Percentiles rank a stretch among this genome's conserved stretches.
phyloP scores from a whole-genome alignment of 331 rosid species.

The Ulmus americana region DNA sequence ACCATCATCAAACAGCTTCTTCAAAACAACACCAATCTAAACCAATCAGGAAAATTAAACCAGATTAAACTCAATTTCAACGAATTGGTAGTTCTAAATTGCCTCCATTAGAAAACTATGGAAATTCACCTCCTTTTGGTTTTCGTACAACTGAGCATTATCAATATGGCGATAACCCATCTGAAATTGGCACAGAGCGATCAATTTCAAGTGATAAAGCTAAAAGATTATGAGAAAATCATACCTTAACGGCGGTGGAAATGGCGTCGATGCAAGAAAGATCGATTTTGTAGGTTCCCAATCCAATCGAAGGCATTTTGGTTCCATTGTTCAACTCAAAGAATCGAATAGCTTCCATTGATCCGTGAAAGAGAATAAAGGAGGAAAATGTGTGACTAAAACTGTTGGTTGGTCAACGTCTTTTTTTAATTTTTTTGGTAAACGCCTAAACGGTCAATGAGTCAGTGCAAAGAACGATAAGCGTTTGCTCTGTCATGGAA shows the following conservation, averaged over 20 bases:
- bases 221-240: too few species aligned
- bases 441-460: too few species aligned
- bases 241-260: constrained; percentile 38
- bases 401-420: too few species aligned
- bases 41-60: neutral
- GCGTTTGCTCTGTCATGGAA: too few species aligned
- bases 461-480: too few species aligned
- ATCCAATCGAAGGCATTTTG: constrained; percentile 54
- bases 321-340: constrained; percentile 57
- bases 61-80: too few species aligned
- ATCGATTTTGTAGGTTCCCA: constrained; percentile 48
- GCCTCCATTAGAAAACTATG: neutral
- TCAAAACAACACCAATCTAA: constrained; percentile 54
- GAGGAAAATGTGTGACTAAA: too few species aligned
- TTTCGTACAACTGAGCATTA: constrained; percentile 52
- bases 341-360: constrained; percentile 11
- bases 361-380: too few species aligned
- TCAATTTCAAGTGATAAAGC: too few species aligned
- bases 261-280: constrained; percentile 26
- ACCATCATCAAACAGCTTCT: constrained; percentile 46
- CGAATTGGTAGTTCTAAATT: too few species aligned
- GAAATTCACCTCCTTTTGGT: constrained; percentile 49
- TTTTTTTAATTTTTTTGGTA: too few species aligned
- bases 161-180: constrained; percentile 67
- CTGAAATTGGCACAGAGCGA: constrained; percentile 22